A percentile compares a stretch with the other conserved stretches of the same genome.
These are phyloP conservation scores for Quercus tomentella DNA, from an alignment of 331 rosid genomes.

Conservation along the genomic window DNA sequence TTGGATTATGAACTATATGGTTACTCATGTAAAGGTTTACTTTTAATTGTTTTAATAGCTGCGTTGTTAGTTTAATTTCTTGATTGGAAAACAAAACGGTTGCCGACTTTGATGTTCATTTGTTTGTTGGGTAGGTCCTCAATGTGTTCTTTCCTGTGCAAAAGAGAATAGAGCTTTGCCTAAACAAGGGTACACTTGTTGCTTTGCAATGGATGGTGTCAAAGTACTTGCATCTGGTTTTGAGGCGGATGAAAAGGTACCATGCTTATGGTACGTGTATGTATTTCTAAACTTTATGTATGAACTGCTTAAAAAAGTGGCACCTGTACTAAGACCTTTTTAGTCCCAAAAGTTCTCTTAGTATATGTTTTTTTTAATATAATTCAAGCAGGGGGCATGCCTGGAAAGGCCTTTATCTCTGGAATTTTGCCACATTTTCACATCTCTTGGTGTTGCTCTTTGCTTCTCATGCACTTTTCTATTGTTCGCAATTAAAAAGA, in stretches of 20 bases:
- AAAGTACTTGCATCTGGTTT: conserved; percentile 92
- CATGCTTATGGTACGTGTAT: conserved; percentile 15
- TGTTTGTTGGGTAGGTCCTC: conserved; percentile 65
- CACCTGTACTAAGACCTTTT: not conserved
- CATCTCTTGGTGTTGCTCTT: not conserved
- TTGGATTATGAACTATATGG: not conserved
- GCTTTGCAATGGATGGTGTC: conserved; percentile 93
- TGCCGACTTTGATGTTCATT: conserved; percentile 16
- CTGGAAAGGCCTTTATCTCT: not conserved
- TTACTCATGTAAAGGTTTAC: not conserved
- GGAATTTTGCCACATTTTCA: not conserved
- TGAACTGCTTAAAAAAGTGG: not conserved
- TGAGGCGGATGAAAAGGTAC: conserved; percentile 73
- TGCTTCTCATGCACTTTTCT: not conserved
- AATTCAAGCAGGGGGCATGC: not conserved
- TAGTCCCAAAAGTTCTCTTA: not conserved
- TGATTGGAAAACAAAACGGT: not conserved
- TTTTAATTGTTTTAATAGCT: conserved; percentile 1
- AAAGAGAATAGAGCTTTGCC: conserved; percentile 64
- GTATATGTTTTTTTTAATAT: not conserved
- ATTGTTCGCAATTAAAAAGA: not conserved
- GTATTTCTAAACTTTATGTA: not conserved
- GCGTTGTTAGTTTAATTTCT: conserved; percentile 1
- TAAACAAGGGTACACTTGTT: conserved; percentile 76
- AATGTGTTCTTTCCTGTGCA: conserved; percentile 78